Evolutionary conservation across 768 basidiomycete species (phyloP).

Genomic region (Boletus subcaerulescens): DNA sequence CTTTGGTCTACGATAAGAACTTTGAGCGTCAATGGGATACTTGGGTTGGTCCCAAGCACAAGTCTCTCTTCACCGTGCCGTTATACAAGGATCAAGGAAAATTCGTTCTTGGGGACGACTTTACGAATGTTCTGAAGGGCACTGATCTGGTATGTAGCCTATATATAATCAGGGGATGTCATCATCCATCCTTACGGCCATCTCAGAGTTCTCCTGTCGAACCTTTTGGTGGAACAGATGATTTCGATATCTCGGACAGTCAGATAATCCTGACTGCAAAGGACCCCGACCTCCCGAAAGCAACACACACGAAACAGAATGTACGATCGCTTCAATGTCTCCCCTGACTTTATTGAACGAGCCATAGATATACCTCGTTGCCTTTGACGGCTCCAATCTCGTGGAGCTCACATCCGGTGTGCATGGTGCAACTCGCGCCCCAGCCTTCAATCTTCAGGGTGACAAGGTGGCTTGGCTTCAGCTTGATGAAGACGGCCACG

Average conservation of each 20-base stretch:
- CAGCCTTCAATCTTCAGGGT: slow-evolving; percentile 64
- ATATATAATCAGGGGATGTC: not conserved
- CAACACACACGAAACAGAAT: slow-evolving; percentile 89
- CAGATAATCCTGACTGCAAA: slow-evolving; percentile 84
- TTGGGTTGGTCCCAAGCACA: slow-evolving; percentile 71
- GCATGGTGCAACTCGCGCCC: slow-evolving; percentile 80
- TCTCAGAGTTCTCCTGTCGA: slow-evolving; percentile 70
- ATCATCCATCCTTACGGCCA: not conserved
- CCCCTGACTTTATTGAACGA: not conserved
- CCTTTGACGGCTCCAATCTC: slow-evolving; percentile 51
- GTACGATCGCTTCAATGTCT: slow-evolving; percentile 35
- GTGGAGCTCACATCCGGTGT: slow-evolving; percentile 76
- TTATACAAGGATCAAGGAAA: slow-evolving; percentile 45
- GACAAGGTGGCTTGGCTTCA: slow-evolving; percentile 85
- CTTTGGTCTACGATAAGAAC: slow-evolving; percentile 63
- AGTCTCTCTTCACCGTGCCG: slow-evolving; percentile 68
- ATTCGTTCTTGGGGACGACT: slow-evolving; percentile 54
- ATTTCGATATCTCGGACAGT: slow-evolving; percentile 69
- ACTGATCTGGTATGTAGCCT: slow-evolving; percentile 59
- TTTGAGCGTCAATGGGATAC: slow-evolving; percentile 79
- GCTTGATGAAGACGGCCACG: slow-evolving; percentile 83
- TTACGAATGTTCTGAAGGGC: slow-evolving; percentile 59
- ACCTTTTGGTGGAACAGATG: slow-evolving; percentile 81
- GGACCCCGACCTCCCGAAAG: slow-evolving; percentile 70
- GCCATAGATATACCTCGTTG: slow-evolving; percentile 67